Conservation (phyloP, 2,329 filamentous ascomycete genomes). For the Daldinia sp. region DNA sequence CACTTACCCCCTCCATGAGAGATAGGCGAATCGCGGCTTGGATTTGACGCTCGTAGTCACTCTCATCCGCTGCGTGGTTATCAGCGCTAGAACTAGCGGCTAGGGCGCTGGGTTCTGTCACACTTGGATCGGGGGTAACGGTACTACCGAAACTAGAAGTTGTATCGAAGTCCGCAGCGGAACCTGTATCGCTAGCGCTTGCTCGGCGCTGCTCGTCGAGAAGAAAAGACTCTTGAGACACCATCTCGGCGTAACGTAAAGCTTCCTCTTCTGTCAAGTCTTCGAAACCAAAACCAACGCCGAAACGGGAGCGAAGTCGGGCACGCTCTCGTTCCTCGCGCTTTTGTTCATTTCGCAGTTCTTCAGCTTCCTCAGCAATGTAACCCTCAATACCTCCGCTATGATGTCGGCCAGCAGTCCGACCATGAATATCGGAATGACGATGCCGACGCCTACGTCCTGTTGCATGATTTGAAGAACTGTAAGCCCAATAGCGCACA, state of each 20-base stretch:
- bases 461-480: conserved; percentile 78
- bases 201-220: conserved; percentile 64
- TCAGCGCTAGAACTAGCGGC: conserved; percentile 39
- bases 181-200: conserved; percentile 60
- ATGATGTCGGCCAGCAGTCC: conserved; percentile 59
- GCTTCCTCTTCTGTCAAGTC: conserved; percentile 73
- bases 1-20: conserved; percentile 63
- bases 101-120: conserved; percentile 52
- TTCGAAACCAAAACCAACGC: conserved; percentile 76
- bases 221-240: conserved; percentile 68
- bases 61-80: conserved; percentile 52
- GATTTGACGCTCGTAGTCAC: conserved; percentile 67
- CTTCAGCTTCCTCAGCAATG: conserved; percentile 85
- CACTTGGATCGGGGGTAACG: conserved; percentile 63
- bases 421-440: conserved; percentile 68
- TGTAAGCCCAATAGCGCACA: conserved; percentile 93
- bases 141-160: conserved; percentile 52
- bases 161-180: conserved; percentile 57
- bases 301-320: conserved; percentile 80
- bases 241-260: conserved; percentile 69
- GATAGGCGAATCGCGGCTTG: conserved; percentile 70
- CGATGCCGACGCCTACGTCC: conserved; percentile 81
- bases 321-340: conserved; percentile 72
- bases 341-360: conserved; percentile 77
- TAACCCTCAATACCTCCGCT: conserved; percentile 79